Base-by-base conservation (phyloP, 108 stramenopile species). In the Nitzschia palea region DNA sequence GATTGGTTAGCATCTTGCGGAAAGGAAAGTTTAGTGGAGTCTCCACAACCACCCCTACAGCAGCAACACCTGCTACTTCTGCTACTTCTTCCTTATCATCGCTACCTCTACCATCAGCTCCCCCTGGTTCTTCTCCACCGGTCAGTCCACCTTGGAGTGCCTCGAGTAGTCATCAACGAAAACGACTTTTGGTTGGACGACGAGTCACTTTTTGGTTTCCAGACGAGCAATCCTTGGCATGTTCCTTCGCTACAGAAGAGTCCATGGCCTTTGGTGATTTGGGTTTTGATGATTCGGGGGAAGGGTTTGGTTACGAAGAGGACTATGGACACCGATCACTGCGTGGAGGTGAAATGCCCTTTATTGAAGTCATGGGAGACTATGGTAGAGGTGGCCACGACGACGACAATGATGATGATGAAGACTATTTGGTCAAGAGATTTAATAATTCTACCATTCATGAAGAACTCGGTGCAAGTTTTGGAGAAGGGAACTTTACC, bases 201-300 rank as follows among this genome's bases (percentile, higher is more conserved):
- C 62, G 45, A 47, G 62, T 63, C 28, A 29, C 28, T 2, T 63
- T 63, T 22, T 48, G 26, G 2, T 47, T 63, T 8, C 44, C 35
- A 17, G 62, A 63, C 23, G 62, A 63, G 14, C 15, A 18, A 31
- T 47, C 44, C 3, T 25, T 63, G 1, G 47, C 62, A 14, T 29
- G 8, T n/a, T 43, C 44, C 15, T 63, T 31, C 30, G 62, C 62
- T 2, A 60, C 59, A 8, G 59, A 60, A 26, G 59, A 60, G 3
- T 60, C 59, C 18, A 60, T 60, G 59, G 22, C 17, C 1, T 60
- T 60, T 43, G 59, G 59, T 5, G 59, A 60, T 43, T 40, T 60
- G 0, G 59, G 59, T 5, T 60, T 40, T n/a, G 40, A 60, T 40
- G 37, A 40, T 32, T 37, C 37, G 18, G 59, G 33, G 20, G 59